Percentiles rank a stretch among this genome's conserved stretches.
phyloP scores from a whole-genome alignment of 768 basidiomycete species.

The Boletus vinaceobasis region DNA sequence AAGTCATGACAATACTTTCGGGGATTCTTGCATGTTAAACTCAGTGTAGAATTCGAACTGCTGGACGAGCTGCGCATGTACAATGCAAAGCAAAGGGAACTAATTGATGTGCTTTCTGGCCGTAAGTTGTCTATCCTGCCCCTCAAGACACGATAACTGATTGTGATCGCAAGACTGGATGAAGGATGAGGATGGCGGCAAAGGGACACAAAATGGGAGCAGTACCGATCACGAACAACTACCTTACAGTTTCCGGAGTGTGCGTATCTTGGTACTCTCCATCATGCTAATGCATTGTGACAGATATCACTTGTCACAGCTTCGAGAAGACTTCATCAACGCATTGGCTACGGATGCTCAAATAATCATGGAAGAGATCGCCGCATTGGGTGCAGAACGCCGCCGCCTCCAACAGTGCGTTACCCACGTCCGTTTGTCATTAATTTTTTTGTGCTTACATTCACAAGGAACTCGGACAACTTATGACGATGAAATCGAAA shows the following conservation, averaged over 20 bases:
- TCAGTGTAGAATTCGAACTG: not conserved
- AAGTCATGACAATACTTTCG: not conserved
- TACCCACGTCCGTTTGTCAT: not conserved
- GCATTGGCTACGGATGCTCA: not conserved
- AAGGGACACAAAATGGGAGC: not conserved
- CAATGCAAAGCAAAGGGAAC: not conserved
- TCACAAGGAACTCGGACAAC: conserved; percentile 67
- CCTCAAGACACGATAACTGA: not conserved
- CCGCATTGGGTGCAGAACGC: not conserved
- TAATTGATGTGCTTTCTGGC: not conserved
- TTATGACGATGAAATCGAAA: conserved; percentile 67
- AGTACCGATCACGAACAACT: not conserved
- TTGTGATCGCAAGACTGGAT: not conserved
- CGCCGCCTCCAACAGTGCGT: not conserved
- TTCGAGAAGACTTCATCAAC: not conserved
- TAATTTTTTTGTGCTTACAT: not conserved
- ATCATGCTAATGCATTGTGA: not conserved
- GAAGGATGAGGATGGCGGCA: not conserved
- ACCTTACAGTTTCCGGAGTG: not conserved
- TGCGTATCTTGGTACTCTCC: not conserved
- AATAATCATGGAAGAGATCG: not conserved
- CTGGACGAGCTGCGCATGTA: not conserved
- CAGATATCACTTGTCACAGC: not conserved
- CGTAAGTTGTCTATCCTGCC: not conserved
- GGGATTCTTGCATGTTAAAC: not conserved